A percentile compares a stretch with the other conserved stretches of the same genome.
Evolutionary conservation across 225 moss, liverwort and hornwort species (phyloP).

Genomic region (Marchantia polymorpha): DNA sequence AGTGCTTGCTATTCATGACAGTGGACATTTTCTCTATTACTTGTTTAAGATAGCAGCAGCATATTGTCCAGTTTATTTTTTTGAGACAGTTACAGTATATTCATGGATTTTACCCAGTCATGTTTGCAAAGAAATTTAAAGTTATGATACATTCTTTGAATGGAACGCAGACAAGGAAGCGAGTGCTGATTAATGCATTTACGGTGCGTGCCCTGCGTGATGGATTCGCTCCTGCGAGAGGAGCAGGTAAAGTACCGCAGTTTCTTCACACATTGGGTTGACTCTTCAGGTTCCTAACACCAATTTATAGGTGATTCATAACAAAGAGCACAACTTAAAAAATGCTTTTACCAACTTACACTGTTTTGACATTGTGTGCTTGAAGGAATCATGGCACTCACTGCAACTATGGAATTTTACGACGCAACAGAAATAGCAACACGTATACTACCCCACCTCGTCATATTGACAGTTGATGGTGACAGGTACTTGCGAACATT

Average conservation of each 20-base stretch:
- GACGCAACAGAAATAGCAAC: conserved; percentile 90
- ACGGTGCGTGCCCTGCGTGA: conserved; percentile 94
- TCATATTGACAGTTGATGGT: conserved; percentile 81
- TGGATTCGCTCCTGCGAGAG: conserved; percentile 83
- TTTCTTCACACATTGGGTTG: neutral
- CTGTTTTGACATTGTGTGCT: neutral
- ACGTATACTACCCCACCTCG: conserved; percentile 89
- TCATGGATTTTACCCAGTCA: too few species aligned
- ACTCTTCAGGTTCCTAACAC: neutral
- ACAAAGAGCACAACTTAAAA: too few species aligned
- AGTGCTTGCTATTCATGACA: too few species aligned
- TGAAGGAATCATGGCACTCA: conserved; percentile 92
- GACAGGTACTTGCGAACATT: conserved; percentile 51
- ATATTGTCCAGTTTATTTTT: too few species aligned
- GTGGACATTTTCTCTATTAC: too few species aligned
- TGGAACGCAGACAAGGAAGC: conserved; percentile 73
- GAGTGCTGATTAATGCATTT: conserved; percentile 93
- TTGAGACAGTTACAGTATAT: too few species aligned
- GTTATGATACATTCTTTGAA: too few species aligned
- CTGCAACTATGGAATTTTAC: conserved; percentile 82
- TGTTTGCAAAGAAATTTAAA: too few species aligned
- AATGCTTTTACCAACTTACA: neutral
- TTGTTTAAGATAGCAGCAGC: too few species aligned
- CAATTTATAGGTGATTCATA: neutral
- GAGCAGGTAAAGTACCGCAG: conserved; percentile 55